A percentile compares a stretch with the other conserved stretches of the same genome.
Conservation (phyloP, 495 filamentous ascomycete genomes). For the Baudoinia panamericana region DNA sequence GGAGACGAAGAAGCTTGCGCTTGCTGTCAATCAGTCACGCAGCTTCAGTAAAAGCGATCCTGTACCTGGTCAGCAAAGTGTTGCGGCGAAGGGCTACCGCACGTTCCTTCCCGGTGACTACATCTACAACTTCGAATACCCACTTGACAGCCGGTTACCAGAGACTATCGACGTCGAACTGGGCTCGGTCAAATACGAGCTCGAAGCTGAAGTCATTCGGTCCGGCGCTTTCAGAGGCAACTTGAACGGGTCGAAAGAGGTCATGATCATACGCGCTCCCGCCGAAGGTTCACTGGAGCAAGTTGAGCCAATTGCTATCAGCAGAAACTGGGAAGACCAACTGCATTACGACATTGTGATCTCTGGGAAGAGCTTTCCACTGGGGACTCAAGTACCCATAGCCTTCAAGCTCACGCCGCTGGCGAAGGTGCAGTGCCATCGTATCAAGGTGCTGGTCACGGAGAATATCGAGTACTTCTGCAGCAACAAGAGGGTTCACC, state of each 20-base stretch:
- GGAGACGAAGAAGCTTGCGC: conserved; percentile 55
- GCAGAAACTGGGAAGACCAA: conserved; percentile 93
- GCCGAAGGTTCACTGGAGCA: conserved; percentile 86
- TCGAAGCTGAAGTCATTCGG: conserved; percentile 79
- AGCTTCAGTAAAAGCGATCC: conserved; percentile 78
- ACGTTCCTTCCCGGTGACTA: conserved; percentile 84
- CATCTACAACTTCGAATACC: conserved; percentile 87
- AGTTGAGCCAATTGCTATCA: conserved; percentile 93
- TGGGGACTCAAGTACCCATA: conserved; percentile 86
- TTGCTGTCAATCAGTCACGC: conserved; percentile 66
- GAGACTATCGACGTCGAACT: conserved; percentile 87
- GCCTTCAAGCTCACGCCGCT: conserved; percentile 94
- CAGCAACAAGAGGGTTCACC: conserved; percentile 71
- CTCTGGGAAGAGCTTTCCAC: conserved; percentile 92
- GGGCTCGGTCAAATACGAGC: conserved; percentile 75
- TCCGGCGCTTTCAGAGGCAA: conserved; percentile 88
- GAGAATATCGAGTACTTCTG: conserved; percentile 93
- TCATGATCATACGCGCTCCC: conserved; percentile 75
- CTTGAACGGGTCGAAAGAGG: conserved; percentile 69
- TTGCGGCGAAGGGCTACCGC: conserved; percentile 78
- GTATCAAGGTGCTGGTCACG: conserved; percentile 88
- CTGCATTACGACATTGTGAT: conserved; percentile 98
- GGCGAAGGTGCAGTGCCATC: conserved; percentile 91
- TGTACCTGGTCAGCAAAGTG: conserved; percentile 40
- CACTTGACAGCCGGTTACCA: conserved; percentile 79